Evolutionary conservation across 192 early-diverging fungal species (phyloP), one percentile per base, ranked within the genome.

Genomic region (Jimgerdemannia lactiflua): DNA sequence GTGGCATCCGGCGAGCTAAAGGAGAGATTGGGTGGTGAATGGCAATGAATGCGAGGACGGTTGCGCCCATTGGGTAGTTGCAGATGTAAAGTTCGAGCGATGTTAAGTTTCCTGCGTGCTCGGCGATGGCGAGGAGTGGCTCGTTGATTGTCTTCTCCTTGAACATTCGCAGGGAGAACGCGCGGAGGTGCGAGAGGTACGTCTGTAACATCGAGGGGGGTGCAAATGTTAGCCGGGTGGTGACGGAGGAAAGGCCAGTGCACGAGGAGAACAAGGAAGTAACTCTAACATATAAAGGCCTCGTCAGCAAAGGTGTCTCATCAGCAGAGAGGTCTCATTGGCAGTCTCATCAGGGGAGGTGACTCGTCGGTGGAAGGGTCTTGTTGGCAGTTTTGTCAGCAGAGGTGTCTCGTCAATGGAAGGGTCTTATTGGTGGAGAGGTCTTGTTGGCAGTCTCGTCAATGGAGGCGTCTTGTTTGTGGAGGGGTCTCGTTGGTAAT

Each of bases 1-100:
- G 54, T 84, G 75, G n/a, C 84, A 86, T 1, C 86, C 86, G 29
- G 83, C 82, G 8, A 88, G 69, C 4, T 84, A 78, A 3, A 88
- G 18, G 75, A 3, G 82, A 79, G 17, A 79, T 78, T 39, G 80
- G 80, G 44, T 77, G 3, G 79, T 77, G 8, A 76, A 71, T 19
- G 67, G 65, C 77, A 2, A 82, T 69, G 41, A 88, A 81, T 4
- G 80, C 59, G 4, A 78, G 65, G 18, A 88, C 79, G 9, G 81
- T 79, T 42, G 69, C 71, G 54, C 86, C 83, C 7, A 82, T 76
- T 0, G 86, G 68, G 65, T 83, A 77, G 41, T 88, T 84, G 29
- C 86, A 88, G 42, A 88, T 86, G 29, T 88, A 88, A 11, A 88
- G 78, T 41, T 88, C 86, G 49, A 88, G 71, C 4, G 73, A 77